These are phyloP conservation scores for Pythium biforme DNA, from an alignment of 352 stramenopile species.

Conservation along the genomic window DNA sequence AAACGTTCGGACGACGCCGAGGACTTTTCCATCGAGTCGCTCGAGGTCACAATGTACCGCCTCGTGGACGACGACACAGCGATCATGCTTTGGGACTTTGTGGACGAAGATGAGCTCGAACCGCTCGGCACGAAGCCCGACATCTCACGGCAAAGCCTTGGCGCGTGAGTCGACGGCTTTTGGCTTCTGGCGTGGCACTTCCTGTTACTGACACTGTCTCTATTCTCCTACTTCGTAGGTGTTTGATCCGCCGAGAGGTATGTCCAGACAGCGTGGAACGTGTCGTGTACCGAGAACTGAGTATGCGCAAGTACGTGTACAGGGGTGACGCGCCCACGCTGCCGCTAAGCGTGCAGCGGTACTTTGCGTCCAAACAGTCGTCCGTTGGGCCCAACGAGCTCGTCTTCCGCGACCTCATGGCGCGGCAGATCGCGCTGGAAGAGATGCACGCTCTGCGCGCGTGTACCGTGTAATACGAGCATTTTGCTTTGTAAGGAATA, in stretches of 20 bases:
- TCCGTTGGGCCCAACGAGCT: conserved; percentile 2
- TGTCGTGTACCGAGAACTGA: conserved; percentile 1
- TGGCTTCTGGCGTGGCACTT: background rate
- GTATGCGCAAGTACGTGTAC: conserved; percentile 6
- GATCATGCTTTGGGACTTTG: conserved; percentile 34
- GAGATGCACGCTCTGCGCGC: background rate
- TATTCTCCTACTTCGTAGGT: background rate
- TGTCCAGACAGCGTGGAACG: conserved; percentile 48
- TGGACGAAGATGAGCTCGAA: conserved; percentile 34
- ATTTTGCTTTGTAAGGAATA: no score
- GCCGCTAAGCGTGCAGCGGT: background rate
- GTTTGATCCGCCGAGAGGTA: conserved; percentile 36
- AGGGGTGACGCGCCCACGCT: background rate
- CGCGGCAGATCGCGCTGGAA: background rate
- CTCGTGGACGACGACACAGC: conserved; percentile 8
- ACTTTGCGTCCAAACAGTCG: background rate
- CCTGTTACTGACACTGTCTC: background rate
- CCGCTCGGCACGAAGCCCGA: conserved; percentile 1
- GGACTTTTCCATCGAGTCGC: conserved; percentile 6
- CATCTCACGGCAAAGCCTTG: background rate
- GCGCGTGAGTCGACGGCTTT: background rate
- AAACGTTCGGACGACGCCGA: background rate
- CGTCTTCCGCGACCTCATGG: conserved; percentile 8
- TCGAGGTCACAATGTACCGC: conserved; percentile 20
- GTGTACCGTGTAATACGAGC: background rate